Percentiles rank a stretch among this genome's conserved stretches.
Evolutionary conservation across 192 early-diverging fungal species (phyloP).

Genomic region (Coemansia sp.): DNA sequence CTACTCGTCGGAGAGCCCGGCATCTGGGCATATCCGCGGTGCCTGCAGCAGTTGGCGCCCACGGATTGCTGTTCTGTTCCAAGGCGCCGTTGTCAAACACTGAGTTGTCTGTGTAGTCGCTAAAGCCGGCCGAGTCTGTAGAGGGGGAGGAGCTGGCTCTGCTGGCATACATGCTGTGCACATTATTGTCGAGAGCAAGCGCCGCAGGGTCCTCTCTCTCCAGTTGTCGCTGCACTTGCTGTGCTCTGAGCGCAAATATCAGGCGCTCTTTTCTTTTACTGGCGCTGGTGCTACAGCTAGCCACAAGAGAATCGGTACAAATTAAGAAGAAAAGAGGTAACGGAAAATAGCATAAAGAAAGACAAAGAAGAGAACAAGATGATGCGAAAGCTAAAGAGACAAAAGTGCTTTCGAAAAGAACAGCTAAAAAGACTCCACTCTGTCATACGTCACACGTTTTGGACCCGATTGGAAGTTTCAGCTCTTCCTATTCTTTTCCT

Average conservation of each 20-base stretch:
- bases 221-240: not conserved
- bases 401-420: not conserved
- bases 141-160: not conserved
- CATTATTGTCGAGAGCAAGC: constrained; percentile 9
- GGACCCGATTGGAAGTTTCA: not conserved
- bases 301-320: not conserved
- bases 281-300: not conserved
- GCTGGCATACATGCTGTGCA: constrained; percentile 11
- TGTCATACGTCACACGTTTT: not conserved
- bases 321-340: not conserved
- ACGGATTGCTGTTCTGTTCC: constrained; percentile 17
- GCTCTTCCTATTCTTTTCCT: not conserved
- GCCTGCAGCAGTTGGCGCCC: not conserved
- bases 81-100: not conserved
- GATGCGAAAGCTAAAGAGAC: not conserved
- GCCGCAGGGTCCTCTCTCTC: not conserved
- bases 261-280: not conserved
- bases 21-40: not conserved
- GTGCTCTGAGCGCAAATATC: not conserved
- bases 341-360: not conserved
- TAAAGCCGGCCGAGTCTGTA: not conserved
- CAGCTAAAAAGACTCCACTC: not conserved
- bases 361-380: constrained; percentile 4
- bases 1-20: constrained; percentile 16
- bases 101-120: not conserved